Conservation (phyloP, 2,329 filamentous ascomycete species). For the Thelonectria discophora region DNA sequence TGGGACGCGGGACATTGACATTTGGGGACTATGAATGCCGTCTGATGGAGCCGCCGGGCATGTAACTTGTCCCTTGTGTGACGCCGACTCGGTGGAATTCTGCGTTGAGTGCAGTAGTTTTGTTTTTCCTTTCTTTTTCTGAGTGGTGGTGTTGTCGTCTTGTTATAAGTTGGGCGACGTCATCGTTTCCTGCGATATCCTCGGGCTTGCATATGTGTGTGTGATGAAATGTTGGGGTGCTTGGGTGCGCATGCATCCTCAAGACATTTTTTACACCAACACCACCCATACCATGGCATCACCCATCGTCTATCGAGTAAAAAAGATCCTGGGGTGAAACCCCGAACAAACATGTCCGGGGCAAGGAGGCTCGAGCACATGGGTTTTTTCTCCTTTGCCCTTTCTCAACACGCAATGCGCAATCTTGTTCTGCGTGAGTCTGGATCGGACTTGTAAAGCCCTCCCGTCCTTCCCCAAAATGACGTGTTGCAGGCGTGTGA, state of each 20-base stretch:
- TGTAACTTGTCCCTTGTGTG: neutral
- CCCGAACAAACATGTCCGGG: constrained; percentile 18
- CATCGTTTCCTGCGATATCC: constrained; percentile 11
- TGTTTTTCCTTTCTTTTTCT: neutral
- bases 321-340: constrained; percentile 2
- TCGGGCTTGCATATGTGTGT: constrained; percentile 9
- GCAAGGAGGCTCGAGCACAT: constrained; percentile 2
- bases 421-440: constrained; percentile 10
- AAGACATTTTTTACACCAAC: no score
- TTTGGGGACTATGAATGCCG: constrained; percentile 13
- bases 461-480: constrained; percentile 29
- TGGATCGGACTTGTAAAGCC: constrained; percentile 27
- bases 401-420: constrained; percentile 10
- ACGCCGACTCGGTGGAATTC: neutral
- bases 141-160: neutral
- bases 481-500: constrained; percentile 28
- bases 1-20: neutral
- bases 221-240: neutral
- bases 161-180: constrained; percentile 20
- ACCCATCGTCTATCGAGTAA: constrained; percentile 1
- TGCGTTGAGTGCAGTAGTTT: neutral
- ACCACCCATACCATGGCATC: no score
- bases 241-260: no score
- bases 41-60: constrained; percentile 1
- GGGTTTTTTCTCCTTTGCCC: neutral